These are phyloP conservation scores for Juglanconis juglandina DNA, from an alignment of 2,329 filamentous ascomycete genomes.

Conservation along the genomic window DNA sequence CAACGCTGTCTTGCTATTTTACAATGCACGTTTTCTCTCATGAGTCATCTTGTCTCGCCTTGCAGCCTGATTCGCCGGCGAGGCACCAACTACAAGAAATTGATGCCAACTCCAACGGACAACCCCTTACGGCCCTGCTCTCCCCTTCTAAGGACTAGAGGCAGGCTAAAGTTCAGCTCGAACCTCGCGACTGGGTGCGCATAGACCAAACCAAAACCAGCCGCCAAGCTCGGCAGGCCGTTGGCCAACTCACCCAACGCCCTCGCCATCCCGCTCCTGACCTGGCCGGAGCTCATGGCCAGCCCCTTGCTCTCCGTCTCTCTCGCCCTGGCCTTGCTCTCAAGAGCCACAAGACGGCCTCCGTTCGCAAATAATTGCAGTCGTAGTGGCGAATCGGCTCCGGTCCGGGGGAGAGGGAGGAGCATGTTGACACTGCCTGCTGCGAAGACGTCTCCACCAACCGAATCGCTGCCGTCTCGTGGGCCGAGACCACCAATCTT, in stretches of 20 bases:
- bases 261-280: conserved; percentile 50
- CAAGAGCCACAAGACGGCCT: conserved; percentile 76
- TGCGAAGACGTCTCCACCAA: conserved; percentile 89
- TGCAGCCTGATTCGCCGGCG: background rate
- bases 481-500: conserved; percentile 84
- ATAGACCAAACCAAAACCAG: conserved; percentile 88
- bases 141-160: conserved; percentile 73
- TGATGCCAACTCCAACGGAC: conserved; percentile 93
- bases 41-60: background rate
- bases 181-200: conserved; percentile 91
- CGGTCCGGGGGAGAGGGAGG: conserved; percentile 77
- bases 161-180: conserved; percentile 92
- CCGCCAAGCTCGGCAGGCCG: conserved; percentile 78
- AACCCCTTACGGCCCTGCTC: conserved; percentile 89
- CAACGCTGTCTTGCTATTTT: background rate
- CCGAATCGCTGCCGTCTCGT: conserved; percentile 77
- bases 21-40: background rate
- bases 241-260: conserved; percentile 70
- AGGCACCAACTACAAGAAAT: conserved; percentile 68
- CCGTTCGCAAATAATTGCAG: conserved; percentile 90
- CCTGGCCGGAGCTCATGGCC: conserved; percentile 45
- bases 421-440: conserved; percentile 85
- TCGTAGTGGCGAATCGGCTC: conserved; percentile 78
- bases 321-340: conserved; percentile 39
- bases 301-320: conserved; percentile 36